Conservation (phyloP, 1,284 basidiomycete genomes). For the Cutaneotrichosporon dermatis region DNA sequence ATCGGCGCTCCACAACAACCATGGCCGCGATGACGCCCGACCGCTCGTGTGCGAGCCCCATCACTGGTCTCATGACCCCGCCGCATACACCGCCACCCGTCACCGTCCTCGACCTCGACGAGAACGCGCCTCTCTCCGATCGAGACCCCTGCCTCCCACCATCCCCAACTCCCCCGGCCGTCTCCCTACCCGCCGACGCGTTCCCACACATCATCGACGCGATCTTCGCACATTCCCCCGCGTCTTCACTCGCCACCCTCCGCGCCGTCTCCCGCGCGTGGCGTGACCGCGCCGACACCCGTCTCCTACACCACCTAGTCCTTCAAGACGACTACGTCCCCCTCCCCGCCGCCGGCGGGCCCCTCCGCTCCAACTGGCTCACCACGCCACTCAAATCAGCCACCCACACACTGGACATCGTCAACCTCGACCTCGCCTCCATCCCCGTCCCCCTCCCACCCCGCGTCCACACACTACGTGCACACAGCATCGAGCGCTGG, state of each 20-base stretch:
- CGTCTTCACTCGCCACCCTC: neutral
- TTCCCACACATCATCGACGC: constrained; percentile 3
- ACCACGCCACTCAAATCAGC: neutral
- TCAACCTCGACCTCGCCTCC: neutral
- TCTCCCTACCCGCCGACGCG: neutral
- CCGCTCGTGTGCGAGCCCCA: too few species aligned
- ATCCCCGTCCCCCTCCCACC: neutral
- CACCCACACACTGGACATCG: neutral
- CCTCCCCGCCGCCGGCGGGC: neutral
- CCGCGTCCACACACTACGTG: neutral
- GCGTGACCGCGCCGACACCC: neutral
- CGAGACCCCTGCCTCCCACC: too few species aligned
- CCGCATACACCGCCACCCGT: too few species aligned
- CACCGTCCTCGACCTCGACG: too few species aligned
- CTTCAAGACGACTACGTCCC: neutral
- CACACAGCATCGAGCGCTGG: neutral
- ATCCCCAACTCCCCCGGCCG: too few species aligned
- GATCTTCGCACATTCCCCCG: neutral
- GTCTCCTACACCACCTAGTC: neutral
- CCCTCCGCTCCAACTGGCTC: neutral
- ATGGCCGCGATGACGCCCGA: too few species aligned
- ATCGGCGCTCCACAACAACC: too few species aligned
- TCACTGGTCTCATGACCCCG: too few species aligned
- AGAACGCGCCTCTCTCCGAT: too few species aligned
- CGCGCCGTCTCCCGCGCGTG: neutral